Conservation (phyloP, 306 rosid genomes). For the Mimosa bimucronata region DNA sequence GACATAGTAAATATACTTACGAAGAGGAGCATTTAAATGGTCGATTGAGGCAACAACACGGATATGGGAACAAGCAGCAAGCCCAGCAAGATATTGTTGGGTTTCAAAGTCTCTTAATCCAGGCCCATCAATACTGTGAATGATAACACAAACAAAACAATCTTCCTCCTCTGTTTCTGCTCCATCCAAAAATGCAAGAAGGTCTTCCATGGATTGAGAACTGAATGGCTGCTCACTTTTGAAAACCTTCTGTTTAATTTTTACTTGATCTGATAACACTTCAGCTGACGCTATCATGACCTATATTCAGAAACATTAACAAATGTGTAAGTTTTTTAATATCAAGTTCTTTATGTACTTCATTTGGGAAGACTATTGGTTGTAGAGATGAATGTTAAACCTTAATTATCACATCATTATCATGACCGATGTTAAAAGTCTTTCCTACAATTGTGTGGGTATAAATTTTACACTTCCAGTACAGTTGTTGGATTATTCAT, state of each 20-base stretch:
- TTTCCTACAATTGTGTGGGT: too few species aligned
- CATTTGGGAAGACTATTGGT: too few species aligned
- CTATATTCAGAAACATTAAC: conserved; percentile 45
- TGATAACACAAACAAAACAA: conserved; percentile 61
- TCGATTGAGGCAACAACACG: conserved; percentile 80
- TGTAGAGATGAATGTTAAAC: too few species aligned
- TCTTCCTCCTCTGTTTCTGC: conserved; percentile 51
- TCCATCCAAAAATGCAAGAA: conserved; percentile 74
- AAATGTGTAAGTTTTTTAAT: too few species aligned
- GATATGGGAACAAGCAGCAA: conserved; percentile 76
- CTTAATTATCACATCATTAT: too few species aligned
- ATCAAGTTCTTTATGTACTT: too few species aligned
- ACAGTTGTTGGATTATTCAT: too few species aligned
- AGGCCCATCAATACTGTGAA: conserved; percentile 94
- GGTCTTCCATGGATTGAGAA: conserved; percentile 77
- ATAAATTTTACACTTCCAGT: too few species aligned
- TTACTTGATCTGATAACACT: conserved; percentile 72
- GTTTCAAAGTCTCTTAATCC: conserved; percentile 84
- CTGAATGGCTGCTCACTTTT: conserved; percentile 61
- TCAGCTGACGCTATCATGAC: conserved; percentile 74
- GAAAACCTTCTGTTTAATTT: conserved; percentile 48
- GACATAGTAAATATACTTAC: conserved; percentile 54
- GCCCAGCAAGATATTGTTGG: conserved; percentile 76
- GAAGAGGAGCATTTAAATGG: conserved; percentile 81
- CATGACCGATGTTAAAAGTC: too few species aligned